These are phyloP conservation scores for Tricholoma bakamatsutake DNA, from an alignment of 768 basidiomycete genomes.

Conservation along the genomic window DNA sequence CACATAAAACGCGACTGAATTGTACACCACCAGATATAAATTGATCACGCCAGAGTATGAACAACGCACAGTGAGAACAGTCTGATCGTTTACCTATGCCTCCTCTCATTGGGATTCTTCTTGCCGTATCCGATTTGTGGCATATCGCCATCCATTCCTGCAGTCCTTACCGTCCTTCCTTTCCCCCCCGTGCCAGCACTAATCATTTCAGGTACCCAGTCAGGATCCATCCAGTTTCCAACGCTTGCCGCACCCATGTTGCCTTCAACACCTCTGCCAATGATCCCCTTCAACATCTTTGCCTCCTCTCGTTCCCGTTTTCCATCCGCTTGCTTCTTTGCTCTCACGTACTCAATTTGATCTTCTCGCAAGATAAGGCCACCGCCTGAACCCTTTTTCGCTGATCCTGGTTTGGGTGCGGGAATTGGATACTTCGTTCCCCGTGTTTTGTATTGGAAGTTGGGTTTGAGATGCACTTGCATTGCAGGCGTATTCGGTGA, in stretches of 20 bases:
- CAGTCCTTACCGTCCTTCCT: slow-evolving; percentile 47
- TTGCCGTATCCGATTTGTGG: slow-evolving; percentile 84
- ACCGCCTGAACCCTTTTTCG: slow-evolving; percentile 77
- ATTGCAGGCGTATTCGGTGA: slow-evolving; percentile 58
- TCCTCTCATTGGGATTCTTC: slow-evolving; percentile 85
- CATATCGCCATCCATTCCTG: slow-evolving; percentile 59
- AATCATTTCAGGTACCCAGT: slow-evolving; percentile 85
- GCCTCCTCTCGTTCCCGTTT: slow-evolving; percentile 75
- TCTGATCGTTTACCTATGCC: slow-evolving; percentile 41
- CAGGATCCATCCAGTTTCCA: slow-evolving; percentile 92
- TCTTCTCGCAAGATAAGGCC: slow-evolving; percentile 91
- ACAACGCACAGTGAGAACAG: slow-evolving; percentile 13
- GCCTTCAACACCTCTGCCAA: slow-evolving; percentile 40
- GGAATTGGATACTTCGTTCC: slow-evolving; percentile 94
- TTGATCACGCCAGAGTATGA: not conserved
- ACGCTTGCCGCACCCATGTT: slow-evolving; percentile 46
- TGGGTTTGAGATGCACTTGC: slow-evolving; percentile 90
- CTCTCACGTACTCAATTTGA: slow-evolving; percentile 81
- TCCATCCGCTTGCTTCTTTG: slow-evolving; percentile 70
- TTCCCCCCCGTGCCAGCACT: slow-evolving; percentile 64
- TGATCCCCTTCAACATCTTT: slow-evolving; percentile 59
- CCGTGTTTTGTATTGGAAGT: slow-evolving; percentile 90
- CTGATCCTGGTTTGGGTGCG: slow-evolving; percentile 79
- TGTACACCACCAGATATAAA: not conserved
- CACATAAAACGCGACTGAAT: slow-evolving; percentile 33